Evolutionary conservation across 805 yeast species (phyloP), one percentile per base, ranked within the genome.

Genomic region (Cyberlindnera galapagoensis): DNA sequence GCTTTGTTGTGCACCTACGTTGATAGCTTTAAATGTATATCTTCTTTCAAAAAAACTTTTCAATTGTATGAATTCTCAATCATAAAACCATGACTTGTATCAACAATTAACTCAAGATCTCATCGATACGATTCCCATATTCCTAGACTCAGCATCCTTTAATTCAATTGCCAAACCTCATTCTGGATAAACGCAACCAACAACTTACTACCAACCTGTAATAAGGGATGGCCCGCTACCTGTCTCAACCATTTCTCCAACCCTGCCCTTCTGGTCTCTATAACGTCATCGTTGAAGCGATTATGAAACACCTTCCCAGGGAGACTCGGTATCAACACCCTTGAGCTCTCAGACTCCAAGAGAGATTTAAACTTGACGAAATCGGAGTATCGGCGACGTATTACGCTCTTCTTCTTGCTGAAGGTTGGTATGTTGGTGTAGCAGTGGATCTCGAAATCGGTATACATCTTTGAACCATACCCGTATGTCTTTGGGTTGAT

Each of bases 401-500:
- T 95, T 20, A 67, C 59, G 19, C 86, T 74, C 24, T 57, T 56
- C 31, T 76, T 64, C 39, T 73, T 69, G 41, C 72, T 72, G 59
- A 92, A 90, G 3, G 87, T 78, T 1, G 97, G 97, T 35, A 92
- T 75, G 57, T 92, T 90, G 16, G 97, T 90, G 56, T 87, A 68
- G 55, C 96, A 86, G 7, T 82, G 67, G 15, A 90, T 75, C 57
- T 88, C 97, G 57, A 90, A 90, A 58, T 90, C 97, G 8, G 97
- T 90, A 56, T 69, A 90, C 77, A 79, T 75, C 18, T 75, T 70
- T 20, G 76, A 59, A 5, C 73, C 74, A 50, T 82, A 59, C 2
- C 74, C 76, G 48, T 84, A 94, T 0, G 94, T 85, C 41, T 75
- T 74, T 9, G 95, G 94, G 52, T 79, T 79, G 18, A 65, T 38